These are phyloP conservation scores for Cercospora sp. DNA, from an alignment of 2,329 filamentous ascomycete genomes.

Conservation along the genomic window DNA sequence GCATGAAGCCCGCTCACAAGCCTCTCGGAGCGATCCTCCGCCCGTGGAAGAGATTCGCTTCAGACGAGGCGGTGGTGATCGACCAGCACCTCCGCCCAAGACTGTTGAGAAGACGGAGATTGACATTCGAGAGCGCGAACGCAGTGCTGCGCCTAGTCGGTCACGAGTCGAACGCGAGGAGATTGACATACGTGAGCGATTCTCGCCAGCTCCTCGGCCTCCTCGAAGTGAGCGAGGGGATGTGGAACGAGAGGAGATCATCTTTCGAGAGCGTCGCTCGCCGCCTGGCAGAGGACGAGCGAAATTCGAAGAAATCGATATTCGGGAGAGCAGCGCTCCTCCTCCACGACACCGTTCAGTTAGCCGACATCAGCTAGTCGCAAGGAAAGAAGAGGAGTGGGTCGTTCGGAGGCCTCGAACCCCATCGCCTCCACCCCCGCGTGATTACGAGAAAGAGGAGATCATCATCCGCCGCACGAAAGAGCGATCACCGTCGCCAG, in stretches of 20 bases:
- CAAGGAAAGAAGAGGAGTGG: conserved; percentile 40
- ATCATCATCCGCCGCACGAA: conserved; percentile 50
- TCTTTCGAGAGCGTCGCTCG: conserved; percentile 38
- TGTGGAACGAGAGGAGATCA: conserved; percentile 39
- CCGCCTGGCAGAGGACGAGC: conserved; percentile 31
- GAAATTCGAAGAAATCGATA: conserved; percentile 30
- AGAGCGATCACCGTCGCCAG: conserved; percentile 35
- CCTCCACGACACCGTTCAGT: conserved; percentile 33
- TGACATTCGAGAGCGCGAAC: conserved; percentile 29
- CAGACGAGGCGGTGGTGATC: conserved; percentile 41
- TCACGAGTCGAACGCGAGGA: conserved; percentile 32
- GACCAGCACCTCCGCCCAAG: conserved; percentile 27
- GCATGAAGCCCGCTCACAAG: conserved; percentile 27
- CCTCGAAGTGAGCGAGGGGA: conserved; percentile 25
- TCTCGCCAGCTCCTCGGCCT: conserved; percentile 27
- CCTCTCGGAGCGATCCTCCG: conserved; percentile 37
- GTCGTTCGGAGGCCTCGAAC: conserved; percentile 41
- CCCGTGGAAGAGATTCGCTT: conserved; percentile 52
- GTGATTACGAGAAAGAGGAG: conserved; percentile 41
- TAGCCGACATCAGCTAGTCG: conserved; percentile 40
- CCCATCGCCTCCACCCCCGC: conserved; percentile 37
- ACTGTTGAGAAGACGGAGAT: conserved; percentile 36
- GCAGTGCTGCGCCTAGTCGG: conserved; percentile 29
- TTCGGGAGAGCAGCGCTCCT: conserved; percentile 42
- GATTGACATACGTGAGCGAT: conserved; percentile 41